phyloP scores from a whole-genome alignment of 2,329 filamentous ascomycete species.

The Stagonosporopsis cucurbitacearum region DNA sequence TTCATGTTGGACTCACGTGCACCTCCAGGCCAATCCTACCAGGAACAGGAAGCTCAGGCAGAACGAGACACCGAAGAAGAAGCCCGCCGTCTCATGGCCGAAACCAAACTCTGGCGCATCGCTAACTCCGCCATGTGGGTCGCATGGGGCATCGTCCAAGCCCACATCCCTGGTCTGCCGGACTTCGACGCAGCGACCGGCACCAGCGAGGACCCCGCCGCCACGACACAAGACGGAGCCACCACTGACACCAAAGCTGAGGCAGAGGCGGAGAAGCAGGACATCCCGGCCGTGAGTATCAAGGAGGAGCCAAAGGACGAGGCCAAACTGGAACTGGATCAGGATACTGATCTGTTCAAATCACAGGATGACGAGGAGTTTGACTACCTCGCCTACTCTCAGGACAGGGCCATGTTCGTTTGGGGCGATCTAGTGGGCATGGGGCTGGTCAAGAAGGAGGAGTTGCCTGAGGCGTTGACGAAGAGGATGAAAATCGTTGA shows the following conservation, averaged over 20 bases:
- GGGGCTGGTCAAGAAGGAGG: slow-evolving; percentile 75
- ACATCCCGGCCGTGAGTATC: slow-evolving; percentile 29
- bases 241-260: slow-evolving; percentile 29
- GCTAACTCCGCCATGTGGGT: slow-evolving; percentile 92
- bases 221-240: slow-evolving; percentile 37
- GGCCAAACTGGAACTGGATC: slow-evolving; percentile 30
- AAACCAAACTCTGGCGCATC: slow-evolving; percentile 83
- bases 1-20: slow-evolving; percentile 77
- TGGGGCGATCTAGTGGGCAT: slow-evolving; percentile 86
- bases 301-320: slow-evolving; percentile 34
- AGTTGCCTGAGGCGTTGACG: slow-evolving; percentile 74
- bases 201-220: slow-evolving; percentile 21
- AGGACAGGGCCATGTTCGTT: slow-evolving; percentile 90
- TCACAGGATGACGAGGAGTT: slow-evolving; percentile 73
- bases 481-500: slow-evolving; percentile 72
- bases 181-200: slow-evolving; percentile 46
- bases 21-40: slow-evolving; percentile 45
- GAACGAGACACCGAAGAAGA: slow-evolving; percentile 68
- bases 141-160: slow-evolving; percentile 96
- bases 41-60: slow-evolving; percentile 58
- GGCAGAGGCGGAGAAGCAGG: slow-evolving; percentile 20
- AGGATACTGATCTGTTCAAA: slow-evolving; percentile 50
- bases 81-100: slow-evolving; percentile 73
- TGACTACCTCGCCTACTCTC: slow-evolving; percentile 90
- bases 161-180: slow-evolving; percentile 79